Base-by-base conservation (phyloP, 2,329 filamentous ascomycete species). In the Arthrobotrys sinensis region DNA sequence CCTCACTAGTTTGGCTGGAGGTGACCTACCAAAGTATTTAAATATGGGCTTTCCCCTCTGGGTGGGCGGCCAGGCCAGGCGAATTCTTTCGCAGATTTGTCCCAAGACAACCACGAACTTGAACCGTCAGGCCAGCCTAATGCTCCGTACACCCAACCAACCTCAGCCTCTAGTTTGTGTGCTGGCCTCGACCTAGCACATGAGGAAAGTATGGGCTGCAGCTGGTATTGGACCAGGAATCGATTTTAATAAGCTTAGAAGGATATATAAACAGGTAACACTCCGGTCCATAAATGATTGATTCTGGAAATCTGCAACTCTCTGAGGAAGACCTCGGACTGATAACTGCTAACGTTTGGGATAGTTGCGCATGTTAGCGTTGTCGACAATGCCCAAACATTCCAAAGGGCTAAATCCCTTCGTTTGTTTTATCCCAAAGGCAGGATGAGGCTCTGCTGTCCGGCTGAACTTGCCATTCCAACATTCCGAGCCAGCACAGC, bases 71-170 rank as follows among this genome's bases (percentile, higher is more conserved):
- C 60, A 64, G 60, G 60, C 60, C 32, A 43, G 16, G 48, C 21
- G 12, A 48, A 8, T 21, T 8, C 19, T n/a, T n/a, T 10, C 11
- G 36, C 55, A n/a, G 19, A 64, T 14, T 16, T 24, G 11, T 11
- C 36, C 12, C 38, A 46, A 63, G 40, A 19, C 57, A 45, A 34
- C 21, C 28, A 3, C 6, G 28, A 12, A 63, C 12, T 16, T 28
- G 19, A 38, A 63, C 38, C 45, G 57, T 46, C 40, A 64, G 60
- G 60, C 60, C 60, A 55, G 43, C 60, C 60, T 28, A 36, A 32
- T 28, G 4, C 24, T 28, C 24, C 2, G 24, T 28, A 32, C 7
- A 21, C 60, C 36, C 19, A 6, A 19, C 28, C 24, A 36, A 38
- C 28, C 34, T 34, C 60, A 64, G 43, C 60, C 40, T 38, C 40